Base-by-base conservation (phyloP, 2,329 filamentous ascomycete genomes). In the Byssoonygena ceratinophila region DNA sequence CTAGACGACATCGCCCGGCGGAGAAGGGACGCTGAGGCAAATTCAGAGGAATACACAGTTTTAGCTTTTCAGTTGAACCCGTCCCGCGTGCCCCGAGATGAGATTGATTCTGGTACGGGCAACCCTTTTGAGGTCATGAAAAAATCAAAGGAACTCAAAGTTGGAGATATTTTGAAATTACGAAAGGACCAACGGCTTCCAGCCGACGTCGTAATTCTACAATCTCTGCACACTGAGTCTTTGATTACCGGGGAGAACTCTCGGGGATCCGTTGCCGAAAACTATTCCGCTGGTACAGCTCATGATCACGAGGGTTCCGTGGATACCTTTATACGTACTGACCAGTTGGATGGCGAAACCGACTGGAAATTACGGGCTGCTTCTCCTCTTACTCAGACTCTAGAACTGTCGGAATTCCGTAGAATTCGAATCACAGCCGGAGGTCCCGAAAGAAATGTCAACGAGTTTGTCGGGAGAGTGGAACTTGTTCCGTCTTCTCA, bases 341-440 rank as follows among this genome's bases (percentile, higher is more conserved):
- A 98, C 68, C 92, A 98, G 65, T 77, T 98, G 8, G 92, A 98
- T 63, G 92, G 92, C 60, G 92, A 98, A 71, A 98, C 92, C 0
- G 92, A 98, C 64, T 98, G 92, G 94, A 98, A 98, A 70, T 74
- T 98, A 53, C 83, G 94, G 27, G 70, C 97, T 32, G 89, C 92
- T 1, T 92, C 89, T 11, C 81, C 87, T 0, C 70, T 97, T 23
- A 91, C 90, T 0, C 92, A 98, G 64, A 78, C 74, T n/a, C 73
- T 98, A 18, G 71, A 82, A 0, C 71, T 83, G 1, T 79, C 80
- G 43, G 87, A 95, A 59, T 82, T 95, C 51, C 72, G 73, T 2
- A 73, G 78, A 32, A 66, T 85, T 9, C 75, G 74, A 40, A 80
- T 98, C 46, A 86, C 84, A 2, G 92, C 88, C 31, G 88, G 90